phyloP scores from a whole-genome alignment of 2,329 filamentous ascomycete species.

The Exophiala mesophila region DNA sequence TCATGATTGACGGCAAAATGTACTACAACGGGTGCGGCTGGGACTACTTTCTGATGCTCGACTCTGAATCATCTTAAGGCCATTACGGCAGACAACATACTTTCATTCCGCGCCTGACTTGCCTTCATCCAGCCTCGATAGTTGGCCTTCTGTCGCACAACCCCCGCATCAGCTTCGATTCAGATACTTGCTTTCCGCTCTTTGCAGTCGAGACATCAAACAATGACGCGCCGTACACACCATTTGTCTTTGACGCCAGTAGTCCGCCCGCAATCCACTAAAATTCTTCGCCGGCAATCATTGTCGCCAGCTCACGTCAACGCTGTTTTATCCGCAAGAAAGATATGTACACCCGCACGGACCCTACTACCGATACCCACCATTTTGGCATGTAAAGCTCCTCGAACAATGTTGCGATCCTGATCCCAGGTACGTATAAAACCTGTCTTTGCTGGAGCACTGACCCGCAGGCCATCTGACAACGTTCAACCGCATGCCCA shows the following conservation, averaged over 20 bases:
- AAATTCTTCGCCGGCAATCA: slow-evolving; percentile 7
- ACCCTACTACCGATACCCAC: no score
- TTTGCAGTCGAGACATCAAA: slow-evolving; percentile 16
- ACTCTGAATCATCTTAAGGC: slow-evolving; percentile 21
- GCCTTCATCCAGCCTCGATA: slow-evolving; percentile 20
- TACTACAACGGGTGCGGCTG: slow-evolving; percentile 23
- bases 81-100: slow-evolving; percentile 18
- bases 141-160: slow-evolving; percentile 18
- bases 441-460: background rate
- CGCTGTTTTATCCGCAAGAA: background rate
- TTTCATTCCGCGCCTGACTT: slow-evolving; percentile 20
- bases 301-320: slow-evolving; percentile 4
- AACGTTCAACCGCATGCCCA: no score
- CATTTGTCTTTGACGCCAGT: slow-evolving; percentile 21
- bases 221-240: slow-evolving; percentile 19
- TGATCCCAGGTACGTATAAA: background rate
- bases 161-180: slow-evolving; percentile 20
- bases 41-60: slow-evolving; percentile 18
- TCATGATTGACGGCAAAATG: slow-evolving; percentile 21
- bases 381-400: no score
- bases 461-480: background rate
- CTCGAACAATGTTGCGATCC: no score
- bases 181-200: slow-evolving; percentile 21
- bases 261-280: slow-evolving; percentile 14
- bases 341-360: no score